phyloP scores from a whole-genome alignment of 208 protist genomes.

The Trypanosoma scelopori region DNA sequence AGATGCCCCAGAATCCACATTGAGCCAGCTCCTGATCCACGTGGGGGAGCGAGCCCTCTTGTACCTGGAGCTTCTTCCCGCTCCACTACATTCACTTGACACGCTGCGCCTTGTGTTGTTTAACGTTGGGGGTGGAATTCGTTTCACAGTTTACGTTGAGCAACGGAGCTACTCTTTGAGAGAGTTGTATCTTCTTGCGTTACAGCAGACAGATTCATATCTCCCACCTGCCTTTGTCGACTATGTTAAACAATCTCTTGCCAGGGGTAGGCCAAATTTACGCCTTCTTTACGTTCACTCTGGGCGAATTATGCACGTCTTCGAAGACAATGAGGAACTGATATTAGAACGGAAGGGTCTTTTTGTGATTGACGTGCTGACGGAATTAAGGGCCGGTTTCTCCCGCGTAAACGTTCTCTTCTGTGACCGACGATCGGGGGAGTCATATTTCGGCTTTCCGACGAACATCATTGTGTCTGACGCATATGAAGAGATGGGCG shows the following conservation, averaged over 20 bases:
- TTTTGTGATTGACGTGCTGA: constrained; percentile 26
- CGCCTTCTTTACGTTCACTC: constrained; percentile 9
- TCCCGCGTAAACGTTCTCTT: constrained; percentile 56
- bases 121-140: constrained; percentile 13
- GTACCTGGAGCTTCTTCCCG: constrained; percentile 12
- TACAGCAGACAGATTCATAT: constrained; percentile 9
- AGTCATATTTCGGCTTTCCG: constrained; percentile 68
- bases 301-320: neutral
- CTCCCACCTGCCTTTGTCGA: neutral
- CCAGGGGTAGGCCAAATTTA: neutral
- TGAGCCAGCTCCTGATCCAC: neutral
- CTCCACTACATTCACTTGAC: constrained; percentile 11
- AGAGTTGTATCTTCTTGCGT: constrained; percentile 11
- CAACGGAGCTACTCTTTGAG: constrained; percentile 3
- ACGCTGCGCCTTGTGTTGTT: constrained; percentile 16
- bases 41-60: neutral
- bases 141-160: constrained; percentile 13
- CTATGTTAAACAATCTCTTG: neutral
- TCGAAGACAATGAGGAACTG: neutral
- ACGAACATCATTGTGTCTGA: constrained; percentile 53
- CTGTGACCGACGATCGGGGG: constrained; percentile 54
- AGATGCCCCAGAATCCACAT: neutral
- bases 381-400: constrained; percentile 26
- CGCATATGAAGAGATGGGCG: constrained; percentile 42
- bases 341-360: neutral